Base-by-base conservation (phyloP, 2,329 filamentous ascomycete genomes). In the Xylaria sp. region DNA sequence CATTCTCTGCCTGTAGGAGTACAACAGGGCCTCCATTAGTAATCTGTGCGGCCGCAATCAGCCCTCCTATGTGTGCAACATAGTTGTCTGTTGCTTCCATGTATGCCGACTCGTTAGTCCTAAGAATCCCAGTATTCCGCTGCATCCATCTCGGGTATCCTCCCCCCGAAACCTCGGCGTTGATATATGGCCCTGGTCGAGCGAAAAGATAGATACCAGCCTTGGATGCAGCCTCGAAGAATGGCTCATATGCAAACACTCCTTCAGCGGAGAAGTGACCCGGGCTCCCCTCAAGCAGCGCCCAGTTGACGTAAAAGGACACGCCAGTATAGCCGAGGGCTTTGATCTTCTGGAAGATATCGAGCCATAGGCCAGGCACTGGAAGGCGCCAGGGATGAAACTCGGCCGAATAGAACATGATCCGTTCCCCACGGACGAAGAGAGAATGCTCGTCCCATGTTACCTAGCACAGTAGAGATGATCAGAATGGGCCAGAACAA, bases 141-240 rank as follows among this genome's bases (percentile, higher is more conserved):
- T 92, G 89, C 14, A 94, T 77, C 93, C 93, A 96, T 1, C 92
- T 93, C 0, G 93, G 93, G 69, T 92, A 94, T 0, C 93, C 93
- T 62, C 93, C 93, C 0, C 92, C 93, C 5, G 87, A 74, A 4
- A 72, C 72, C 77, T 96, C 92, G 0, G 92, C 92, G 75, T 95
- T 93, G 81, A 94, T 93, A 59, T 93, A 93, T 0, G 90, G 90
- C 0, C 91, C 90, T 0, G 90, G 90, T 0, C 88, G 66, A 21
- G 75, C 92, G 64, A 96, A 84, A 0, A 97, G 84, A 74, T 93
- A 97, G 54, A 97, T 87, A 0, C 93, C 93, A 6, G 91, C 90
- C 69, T 91, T 80, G 21, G 85, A 83, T 0, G 93, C 93, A 3
- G 92, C 92, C 4, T 91, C 88, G 72, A 94, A 94, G 80, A 96